A percentile compares a stretch with the other conserved stretches of the same genome.
Evolutionary conservation across 352 stramenopile genomes (phyloP).

Genomic region (Pythium utonaiense): DNA sequence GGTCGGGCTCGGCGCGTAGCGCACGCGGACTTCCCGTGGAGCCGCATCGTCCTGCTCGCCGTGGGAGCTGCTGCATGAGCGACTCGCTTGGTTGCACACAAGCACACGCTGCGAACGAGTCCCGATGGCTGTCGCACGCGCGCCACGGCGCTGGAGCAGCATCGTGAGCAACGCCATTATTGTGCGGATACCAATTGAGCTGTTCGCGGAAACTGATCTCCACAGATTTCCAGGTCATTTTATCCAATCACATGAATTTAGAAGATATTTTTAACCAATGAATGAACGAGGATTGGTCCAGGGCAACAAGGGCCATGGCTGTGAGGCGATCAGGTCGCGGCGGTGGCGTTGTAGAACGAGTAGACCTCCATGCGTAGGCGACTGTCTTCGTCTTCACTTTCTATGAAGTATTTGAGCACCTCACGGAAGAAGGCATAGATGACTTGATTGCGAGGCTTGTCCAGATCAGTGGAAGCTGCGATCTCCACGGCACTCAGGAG

Average conservation of each 20-base stretch:
- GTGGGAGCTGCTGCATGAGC: background rate
- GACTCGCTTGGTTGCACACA: background rate
- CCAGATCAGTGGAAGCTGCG: conserved; percentile 18
- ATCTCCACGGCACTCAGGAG: conserved; percentile 33
- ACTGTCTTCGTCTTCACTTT: conserved; percentile 28
- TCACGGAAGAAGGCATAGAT: conserved; percentile 33
- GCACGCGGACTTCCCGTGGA: conserved; percentile 48
- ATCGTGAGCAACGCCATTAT: conserved; percentile 16
- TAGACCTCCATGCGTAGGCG: conserved; percentile 36
- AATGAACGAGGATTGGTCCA: background rate
- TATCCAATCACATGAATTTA: conserved; percentile 16
- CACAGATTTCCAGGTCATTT: conserved; percentile 16
- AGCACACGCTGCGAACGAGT: background rate
- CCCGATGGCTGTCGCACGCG: background rate
- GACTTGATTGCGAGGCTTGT: conserved; percentile 27
- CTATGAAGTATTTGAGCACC: conserved; percentile 29
- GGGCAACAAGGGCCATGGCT: background rate
- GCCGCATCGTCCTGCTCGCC: conserved; percentile 5
- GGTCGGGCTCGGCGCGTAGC: conserved; percentile 90
- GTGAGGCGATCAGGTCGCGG: background rate
- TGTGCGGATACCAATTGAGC: conserved; percentile 1
- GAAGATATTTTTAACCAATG: conserved; percentile 4
- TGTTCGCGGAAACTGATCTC: conserved; percentile 5
- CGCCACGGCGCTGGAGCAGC: conserved; percentile 9
- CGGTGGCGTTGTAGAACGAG: conserved; percentile 28